Evolutionary conservation across 495 filamentous ascomycete genomes (phyloP), one percentile per base, ranked within the genome.

Genomic region (Neurospora sp.): DNA sequence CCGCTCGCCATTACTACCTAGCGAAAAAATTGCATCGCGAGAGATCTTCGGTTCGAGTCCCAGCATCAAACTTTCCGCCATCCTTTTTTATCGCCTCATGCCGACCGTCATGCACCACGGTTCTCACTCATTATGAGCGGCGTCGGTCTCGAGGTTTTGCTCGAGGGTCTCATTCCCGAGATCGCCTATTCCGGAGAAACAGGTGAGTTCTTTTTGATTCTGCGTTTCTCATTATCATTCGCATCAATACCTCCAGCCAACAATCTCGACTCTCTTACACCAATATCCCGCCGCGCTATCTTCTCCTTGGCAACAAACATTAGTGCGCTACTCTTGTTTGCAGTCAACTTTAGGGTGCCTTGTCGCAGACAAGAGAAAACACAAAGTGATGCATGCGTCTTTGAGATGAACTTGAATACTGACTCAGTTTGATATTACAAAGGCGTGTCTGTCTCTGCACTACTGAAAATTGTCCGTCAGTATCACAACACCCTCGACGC

Each of bases 111-210:
- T 66, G 53, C 27, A 66, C 53, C 53, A 66, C 53, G 27, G 53
- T 37, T 66, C 53, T 35, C 27, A 66, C 27, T 48, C 75, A 81
- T 70, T n/a, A 94, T 94, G 93, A 81, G 70, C 48, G 88, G 84
- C 71, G 84, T 81, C 69, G 87, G 88, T 73, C 82, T 92, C 71
- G 91, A 93, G 80, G 88, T 88, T 72, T 81, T 96, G 80, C 89
- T 94, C 68, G 87, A 91, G 75, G 89, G 88, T 77, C 81, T 94
- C 68, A 81, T 95, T 66, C 86, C 87, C 22, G 91, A 92, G 83
- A 90, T 95, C 78, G 91, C 92, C 8, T 85, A 84, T 76, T 83
- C 82, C 70, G 92, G 92, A 40, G 86, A 87, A 73, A 84, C 87
- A 83, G 92, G 92, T 94, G 81, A 82, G 91, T 87, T 69, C 14